A percentile compares a stretch with the other conserved stretches of the same genome.
These are phyloP conservation scores for Vitis vinifera DNA, from an alignment of 164 flowering plant genomes.

Conservation along the genomic window ASM3070453v1 NC_081823.1:8288001-8288500, in stretches of 20 bases:
- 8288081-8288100: too few relatives aligned
- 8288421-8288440: slow-evolving; percentile 49
- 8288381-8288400: background rate
- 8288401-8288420: too few relatives aligned
- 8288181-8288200: slow-evolving; percentile 56
- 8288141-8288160: too few relatives aligned
- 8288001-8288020: background rate
- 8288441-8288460: slow-evolving; percentile 91
- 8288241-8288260: slow-evolving; percentile 78
- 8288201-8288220: slow-evolving; percentile 83
- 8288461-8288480: slow-evolving; percentile 70
- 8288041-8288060: too few relatives aligned
- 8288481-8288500: slow-evolving; percentile 82
- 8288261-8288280: slow-evolving; percentile 87
- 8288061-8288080: too few relatives aligned
- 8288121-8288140: too few relatives aligned
- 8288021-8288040: too few relatives aligned
- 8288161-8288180: background rate
- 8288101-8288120: too few relatives aligned
- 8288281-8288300: slow-evolving; percentile 72
- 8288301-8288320: too few relatives aligned
- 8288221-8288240: slow-evolving; percentile 72
- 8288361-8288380: background rate
- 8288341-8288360: background rate
- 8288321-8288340: too few relatives aligned